Percentiles rank a stretch among this genome's conserved stretches.
These are phyloP conservation scores for Phytophthora macrochlamydospora DNA, from an alignment of 352 stramenopile genomes.

Conservation along the genomic window DNA sequence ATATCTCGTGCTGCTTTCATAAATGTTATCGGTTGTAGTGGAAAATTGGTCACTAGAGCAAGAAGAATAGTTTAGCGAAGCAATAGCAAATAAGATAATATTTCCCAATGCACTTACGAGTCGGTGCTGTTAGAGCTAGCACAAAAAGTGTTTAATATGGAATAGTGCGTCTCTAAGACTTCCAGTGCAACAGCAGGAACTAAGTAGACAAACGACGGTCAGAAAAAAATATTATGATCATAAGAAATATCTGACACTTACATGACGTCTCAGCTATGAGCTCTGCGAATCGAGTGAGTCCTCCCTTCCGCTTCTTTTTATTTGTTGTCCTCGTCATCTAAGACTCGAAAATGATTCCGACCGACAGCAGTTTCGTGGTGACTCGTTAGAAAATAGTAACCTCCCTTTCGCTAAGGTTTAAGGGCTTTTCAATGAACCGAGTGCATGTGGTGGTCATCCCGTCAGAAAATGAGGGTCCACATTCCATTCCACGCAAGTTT, in stretches of 20 bases:
- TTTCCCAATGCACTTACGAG: conserved; percentile 11
- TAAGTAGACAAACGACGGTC: conserved; percentile 9
- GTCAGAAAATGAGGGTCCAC: conserved; percentile 5
- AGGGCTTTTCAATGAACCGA: conserved; percentile 21
- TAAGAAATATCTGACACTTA: conserved; percentile 11
- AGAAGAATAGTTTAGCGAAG: not conserved
- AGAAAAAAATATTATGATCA: not conserved
- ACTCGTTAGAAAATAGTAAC: conserved; percentile 19
- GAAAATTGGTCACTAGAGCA: not conserved
- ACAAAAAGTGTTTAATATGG: conserved; percentile 52
- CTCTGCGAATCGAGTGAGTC: conserved; percentile 35
- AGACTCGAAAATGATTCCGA: not conserved
- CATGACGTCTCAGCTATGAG: conserved; percentile 43
- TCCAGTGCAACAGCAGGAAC: conserved; percentile 45
- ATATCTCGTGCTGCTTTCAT: conserved; percentile 4
- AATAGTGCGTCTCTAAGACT: conserved; percentile 50
- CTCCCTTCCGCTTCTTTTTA: conserved; percentile 33
- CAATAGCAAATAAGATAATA: not conserved
- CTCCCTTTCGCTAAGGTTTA: not conserved
- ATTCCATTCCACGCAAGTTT: conserved; percentile 4
- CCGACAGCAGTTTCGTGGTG: conserved; percentile 22
- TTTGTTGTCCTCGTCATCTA: conserved; percentile 32
- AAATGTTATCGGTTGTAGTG: conserved; percentile 11
- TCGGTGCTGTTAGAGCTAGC: conserved; percentile 17
- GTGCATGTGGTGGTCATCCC: conserved; percentile 26